A percentile compares a stretch with the other conserved stretches of the same genome.
Evolutionary conservation across 164 flowering plant species (phyloP).

Genomic region (Nelumbo lutea): DNA sequence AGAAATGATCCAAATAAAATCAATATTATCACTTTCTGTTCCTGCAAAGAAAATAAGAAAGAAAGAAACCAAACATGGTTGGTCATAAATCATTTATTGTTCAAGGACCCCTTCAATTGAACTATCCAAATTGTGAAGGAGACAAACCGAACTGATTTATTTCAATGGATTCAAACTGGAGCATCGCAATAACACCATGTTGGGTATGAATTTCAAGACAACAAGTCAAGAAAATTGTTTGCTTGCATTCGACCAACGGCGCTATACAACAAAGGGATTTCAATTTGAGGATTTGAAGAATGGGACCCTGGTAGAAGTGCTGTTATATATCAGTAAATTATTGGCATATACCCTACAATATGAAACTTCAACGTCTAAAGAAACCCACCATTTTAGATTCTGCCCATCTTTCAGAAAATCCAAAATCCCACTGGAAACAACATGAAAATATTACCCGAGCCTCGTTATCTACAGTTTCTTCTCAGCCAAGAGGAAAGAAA

Average conservation of each 20-base stretch:
- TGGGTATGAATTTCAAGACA: not conserved
- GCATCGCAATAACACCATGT: not conserved
- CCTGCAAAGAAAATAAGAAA: too few species aligned
- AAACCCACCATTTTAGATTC: not conserved
- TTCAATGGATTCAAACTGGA: not conserved
- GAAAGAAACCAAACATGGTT: not conserved
- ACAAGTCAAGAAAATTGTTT: not conserved
- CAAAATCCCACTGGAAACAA: too few species aligned
- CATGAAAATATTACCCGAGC: too few species aligned
- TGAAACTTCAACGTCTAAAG: not conserved
- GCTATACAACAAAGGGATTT: not conserved
- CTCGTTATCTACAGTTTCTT: too few species aligned
- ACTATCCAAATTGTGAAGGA: not conserved
- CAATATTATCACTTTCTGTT: not conserved
- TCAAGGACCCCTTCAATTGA: constrained; percentile 16
- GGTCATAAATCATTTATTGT: constrained; percentile 15
- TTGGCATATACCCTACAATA: too few species aligned
- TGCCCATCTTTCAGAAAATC: too few species aligned
- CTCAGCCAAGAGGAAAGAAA: too few species aligned
- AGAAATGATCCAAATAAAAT: not conserved
- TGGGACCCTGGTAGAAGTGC: too few species aligned
- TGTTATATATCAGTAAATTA: too few species aligned
- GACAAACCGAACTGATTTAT: not conserved
- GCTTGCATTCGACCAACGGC: not conserved
- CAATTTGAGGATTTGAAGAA: too few species aligned